These are phyloP conservation scores for peach (Prunus persica) DNA, from an alignment of 306 rosid genomes.

Conservation along the genomic window Prunus_persica_NCBIv2 NC_034011.1:24939501-24940000, in stretches of 20 bases:
- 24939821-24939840: slow-evolving; percentile 30
- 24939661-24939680: slow-evolving; percentile 39
- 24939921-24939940: slow-evolving; percentile 40
- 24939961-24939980: slow-evolving; percentile 46
- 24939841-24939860: slow-evolving; percentile 30
- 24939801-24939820: slow-evolving; percentile 28
- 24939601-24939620: slow-evolving; percentile 50
- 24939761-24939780: slow-evolving; percentile 42
- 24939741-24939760: slow-evolving; percentile 24
- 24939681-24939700: slow-evolving; percentile 37
- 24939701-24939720: slow-evolving; percentile 37
- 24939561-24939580: slow-evolving; percentile 48
- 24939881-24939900: slow-evolving; percentile 38
- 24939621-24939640: slow-evolving; percentile 52
- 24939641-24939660: slow-evolving; percentile 36
- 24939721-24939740: slow-evolving; percentile 37
- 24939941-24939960: slow-evolving; percentile 37
- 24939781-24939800: slow-evolving; percentile 40
- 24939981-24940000: slow-evolving; percentile 44
- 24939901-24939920: slow-evolving; percentile 40
- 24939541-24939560: slow-evolving; percentile 42
- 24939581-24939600: slow-evolving; percentile 59
- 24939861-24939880: slow-evolving; percentile 38
- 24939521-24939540: slow-evolving; percentile 52
- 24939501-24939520: slow-evolving; percentile 66